Base-by-base conservation (phyloP, 2,329 filamentous ascomycete species). In the Fusarium pseudocircinatum region DNA sequence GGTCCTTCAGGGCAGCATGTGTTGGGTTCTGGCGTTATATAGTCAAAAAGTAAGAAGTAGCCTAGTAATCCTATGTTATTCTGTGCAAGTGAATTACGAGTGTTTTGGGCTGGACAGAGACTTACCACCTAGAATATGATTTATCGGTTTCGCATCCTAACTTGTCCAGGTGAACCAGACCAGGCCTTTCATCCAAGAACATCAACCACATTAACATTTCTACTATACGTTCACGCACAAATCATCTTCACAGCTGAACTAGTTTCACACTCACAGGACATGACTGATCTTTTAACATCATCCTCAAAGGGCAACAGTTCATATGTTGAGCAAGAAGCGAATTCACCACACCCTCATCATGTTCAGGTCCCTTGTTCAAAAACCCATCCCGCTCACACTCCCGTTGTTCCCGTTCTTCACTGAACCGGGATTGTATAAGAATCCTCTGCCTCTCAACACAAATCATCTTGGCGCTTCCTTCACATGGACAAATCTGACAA, bases 311-410 rank as follows among this genome's bases (percentile, higher is more conserved):
- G 53, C 40, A 52, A 7, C 37, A 20, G 20, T 1, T 26, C 16
- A n/a, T 7, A 3, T n/a, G 6, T 56, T 20, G 56, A 67, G 58
- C 40, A 57, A n/a, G 32, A 24, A 26, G 20, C 22, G 36, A 39
- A 37, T 24, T 61, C 40, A 43, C 26, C 14, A 9, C 15, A 16
- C 22, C 14, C 13, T 46, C 69, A 54, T 70, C 75, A 53, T 62
- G 26, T 34, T n/a, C 26, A 22, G 3, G 4, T 10, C 8, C 34
- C 44, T 68, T 71, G 57, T 71, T 75, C 73, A 54, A 63, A 30
- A n/a, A 24, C 14, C 12, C 3, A 26, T 34, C 26, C n/a, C 28
- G 32, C 42, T 18, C 50, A 59, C 34, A 34, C 34, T 56, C 26
- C 28, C 30, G 32, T 12, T 46, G 24, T 40, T n/a, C 24, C 24